A percentile compares a stretch with the other conserved stretches of the same genome.
phyloP scores from a whole-genome alignment of 2,329 filamentous ascomycete species.

The Cadophora sp. region DNA sequence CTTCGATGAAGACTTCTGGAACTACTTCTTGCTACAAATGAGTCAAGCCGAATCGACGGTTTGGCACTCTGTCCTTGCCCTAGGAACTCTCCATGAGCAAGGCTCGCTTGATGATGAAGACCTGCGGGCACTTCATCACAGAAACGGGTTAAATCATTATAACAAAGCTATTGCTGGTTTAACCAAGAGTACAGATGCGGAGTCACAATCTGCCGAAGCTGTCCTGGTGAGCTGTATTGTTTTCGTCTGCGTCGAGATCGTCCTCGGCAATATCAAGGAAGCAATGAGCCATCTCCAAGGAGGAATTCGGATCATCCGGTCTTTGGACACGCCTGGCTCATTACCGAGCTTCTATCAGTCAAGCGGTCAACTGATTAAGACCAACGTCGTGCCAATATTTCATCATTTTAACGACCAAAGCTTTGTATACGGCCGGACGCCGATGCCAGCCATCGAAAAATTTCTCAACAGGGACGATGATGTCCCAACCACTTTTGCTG shows the following conservation, averaged over 20 bases:
- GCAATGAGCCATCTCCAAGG: constrained; percentile 10
- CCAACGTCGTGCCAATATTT: constrained; percentile 20
- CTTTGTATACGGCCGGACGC: constrained; percentile 11
- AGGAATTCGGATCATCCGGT: constrained; percentile 15
- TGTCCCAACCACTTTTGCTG: not conserved
- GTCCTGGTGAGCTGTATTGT: constrained; percentile 17
- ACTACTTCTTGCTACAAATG: constrained; percentile 19
- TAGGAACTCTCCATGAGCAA: constrained; percentile 18
- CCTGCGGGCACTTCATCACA: not conserved
- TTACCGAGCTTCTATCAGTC: not conserved
- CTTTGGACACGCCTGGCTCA: not conserved
- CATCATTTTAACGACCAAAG: constrained; percentile 12
- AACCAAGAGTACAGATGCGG: not conserved
- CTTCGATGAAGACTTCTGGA: constrained; percentile 23
- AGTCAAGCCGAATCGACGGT: constrained; percentile 13
- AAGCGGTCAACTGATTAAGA: constrained; percentile 2
- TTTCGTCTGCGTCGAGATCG: constrained; percentile 17
- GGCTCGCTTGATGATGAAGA: not conserved
- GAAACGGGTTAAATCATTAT: constrained; percentile 20
- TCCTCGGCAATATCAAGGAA: constrained; percentile 8
- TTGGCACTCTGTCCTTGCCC: constrained; percentile 22
- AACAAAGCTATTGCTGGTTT: constrained; percentile 20
- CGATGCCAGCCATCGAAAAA: constrained; percentile 4
- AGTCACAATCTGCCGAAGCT: constrained; percentile 7
- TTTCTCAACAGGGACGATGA: not conserved